These are phyloP conservation scores for Coemansia sp. DNA, from an alignment of 192 early-diverging fungal genomes.

Conservation along the genomic window DNA sequence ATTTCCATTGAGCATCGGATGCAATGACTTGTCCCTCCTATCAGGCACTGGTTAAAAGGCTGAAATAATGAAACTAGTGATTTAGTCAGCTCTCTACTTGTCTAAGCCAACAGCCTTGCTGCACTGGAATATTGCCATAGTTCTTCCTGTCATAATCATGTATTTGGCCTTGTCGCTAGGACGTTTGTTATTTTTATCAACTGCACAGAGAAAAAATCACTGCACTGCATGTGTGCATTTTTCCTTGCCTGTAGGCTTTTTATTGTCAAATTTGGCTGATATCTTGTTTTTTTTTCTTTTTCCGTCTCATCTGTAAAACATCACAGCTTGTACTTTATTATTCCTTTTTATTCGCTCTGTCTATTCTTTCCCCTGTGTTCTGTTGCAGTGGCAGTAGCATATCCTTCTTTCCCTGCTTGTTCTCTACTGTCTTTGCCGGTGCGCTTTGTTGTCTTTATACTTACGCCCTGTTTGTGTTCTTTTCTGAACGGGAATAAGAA, in stretches of 20 bases:
- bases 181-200: neutral
- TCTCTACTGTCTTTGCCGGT: neutral
- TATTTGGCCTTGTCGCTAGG: no score
- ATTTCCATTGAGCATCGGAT: neutral
- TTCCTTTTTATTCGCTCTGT: neutral
- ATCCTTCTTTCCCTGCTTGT: neutral
- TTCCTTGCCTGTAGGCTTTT: neutral
- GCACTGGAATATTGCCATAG: no score
- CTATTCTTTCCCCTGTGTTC: neutral
- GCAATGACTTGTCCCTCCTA: no score
- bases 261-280: neutral
- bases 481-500: neutral
- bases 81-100: no score
- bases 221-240: neutral
- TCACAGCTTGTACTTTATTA: neutral
- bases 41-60: no score
- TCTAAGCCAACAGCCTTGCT: no score
- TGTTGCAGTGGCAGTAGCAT: slow-evolving; percentile 6
- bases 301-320: neutral
- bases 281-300: neutral
- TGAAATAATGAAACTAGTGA: no score
- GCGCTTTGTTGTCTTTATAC: slow-evolving; percentile 5
- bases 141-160: no score
- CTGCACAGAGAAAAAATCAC: slow-evolving; percentile 1
- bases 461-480: neutral